Evolutionary conservation across 2,329 filamentous ascomycete genomes (phyloP).

Genomic region (Phoma sp.): DNA sequence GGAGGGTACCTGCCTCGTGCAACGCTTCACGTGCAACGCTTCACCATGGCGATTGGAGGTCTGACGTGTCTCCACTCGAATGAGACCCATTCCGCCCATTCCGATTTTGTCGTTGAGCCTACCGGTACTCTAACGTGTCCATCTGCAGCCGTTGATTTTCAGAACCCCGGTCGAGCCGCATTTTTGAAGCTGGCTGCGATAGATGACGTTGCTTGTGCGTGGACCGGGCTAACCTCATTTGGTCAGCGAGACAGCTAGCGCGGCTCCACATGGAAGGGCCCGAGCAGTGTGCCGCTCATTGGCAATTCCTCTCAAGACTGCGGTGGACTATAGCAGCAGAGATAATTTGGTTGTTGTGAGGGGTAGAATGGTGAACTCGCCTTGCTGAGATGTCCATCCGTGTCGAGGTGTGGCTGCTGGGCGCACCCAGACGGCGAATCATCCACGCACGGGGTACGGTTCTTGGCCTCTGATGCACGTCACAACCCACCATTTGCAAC

Average conservation of each 20-base stretch:
- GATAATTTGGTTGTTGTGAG: neutral
- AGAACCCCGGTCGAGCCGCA: neutral
- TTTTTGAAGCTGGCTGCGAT: conserved; percentile 13
- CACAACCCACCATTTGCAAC: conserved; percentile 13
- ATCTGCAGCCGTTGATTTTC: neutral
- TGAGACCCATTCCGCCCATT: neutral
- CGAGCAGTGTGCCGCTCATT: conserved; percentile 2
- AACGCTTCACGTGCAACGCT: conserved; percentile 11
- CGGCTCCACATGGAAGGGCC: conserved; percentile 1
- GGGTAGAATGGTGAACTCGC: neutral
- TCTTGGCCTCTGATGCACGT: conserved; percentile 15
- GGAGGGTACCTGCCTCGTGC: conserved; percentile 9
- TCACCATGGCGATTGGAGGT: neutral
- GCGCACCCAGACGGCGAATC: conserved; percentile 8
- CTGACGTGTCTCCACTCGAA: neutral
- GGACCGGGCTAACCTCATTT: conserved; percentile 12
- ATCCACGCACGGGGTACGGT: conserved; percentile 9
- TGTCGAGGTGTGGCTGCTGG: conserved; percentile 5
- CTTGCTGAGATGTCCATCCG: neutral
- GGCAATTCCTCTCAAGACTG: neutral
- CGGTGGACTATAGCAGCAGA: neutral
- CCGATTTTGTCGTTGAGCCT: neutral
- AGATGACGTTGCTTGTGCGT: conserved; percentile 15
- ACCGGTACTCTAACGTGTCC: neutral
- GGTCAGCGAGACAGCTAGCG: conserved; percentile 7